phyloP scores from a whole-genome alignment of 2,329 filamentous ascomycete genomes.

The Fusarium fracticaudum region DNA sequence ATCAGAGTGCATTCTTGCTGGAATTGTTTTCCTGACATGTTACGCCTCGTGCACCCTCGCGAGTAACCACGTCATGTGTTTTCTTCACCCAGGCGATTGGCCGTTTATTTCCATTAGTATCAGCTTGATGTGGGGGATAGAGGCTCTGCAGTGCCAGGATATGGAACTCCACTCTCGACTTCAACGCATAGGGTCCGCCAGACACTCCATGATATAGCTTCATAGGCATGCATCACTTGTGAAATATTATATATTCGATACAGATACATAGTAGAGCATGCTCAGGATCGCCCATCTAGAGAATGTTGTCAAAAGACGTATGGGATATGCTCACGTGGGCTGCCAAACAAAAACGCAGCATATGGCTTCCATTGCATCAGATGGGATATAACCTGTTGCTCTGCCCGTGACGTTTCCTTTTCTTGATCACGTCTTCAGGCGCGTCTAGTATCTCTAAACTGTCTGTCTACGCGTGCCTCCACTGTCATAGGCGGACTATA shows the following conservation, averaged over 20 bases:
- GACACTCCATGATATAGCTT: not conserved
- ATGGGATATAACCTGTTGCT: slow-evolving; percentile 1
- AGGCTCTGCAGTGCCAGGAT: not conserved
- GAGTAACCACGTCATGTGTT: slow-evolving; percentile 27
- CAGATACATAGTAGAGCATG: not conserved
- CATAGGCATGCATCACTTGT: not conserved
- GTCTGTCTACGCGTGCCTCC: slow-evolving; percentile 2
- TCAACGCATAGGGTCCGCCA: not conserved
- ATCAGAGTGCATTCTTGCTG: not conserved
- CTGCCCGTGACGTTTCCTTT: not conserved
- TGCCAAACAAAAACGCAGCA: slow-evolving; percentile 10
- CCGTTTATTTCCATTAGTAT: not conserved
- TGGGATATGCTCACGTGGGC: slow-evolving; percentile 11
- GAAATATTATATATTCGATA: not conserved
- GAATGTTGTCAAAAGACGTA: not conserved
- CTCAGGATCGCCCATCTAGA: not conserved
- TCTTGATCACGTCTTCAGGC: slow-evolving; percentile 1
- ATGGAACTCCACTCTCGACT: not conserved
- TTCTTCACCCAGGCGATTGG: not conserved
- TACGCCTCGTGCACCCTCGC: slow-evolving; percentile 24
- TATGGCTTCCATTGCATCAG: not conserved
- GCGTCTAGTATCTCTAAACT: not conserved
- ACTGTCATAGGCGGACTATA: not conserved
- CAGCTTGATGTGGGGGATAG: not conserved
- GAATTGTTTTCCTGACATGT: slow-evolving; percentile 13